Evolutionary conservation across 2,329 filamentous ascomycete species (phyloP).

Genomic region (Verticillium zaregamsianum): DNA sequence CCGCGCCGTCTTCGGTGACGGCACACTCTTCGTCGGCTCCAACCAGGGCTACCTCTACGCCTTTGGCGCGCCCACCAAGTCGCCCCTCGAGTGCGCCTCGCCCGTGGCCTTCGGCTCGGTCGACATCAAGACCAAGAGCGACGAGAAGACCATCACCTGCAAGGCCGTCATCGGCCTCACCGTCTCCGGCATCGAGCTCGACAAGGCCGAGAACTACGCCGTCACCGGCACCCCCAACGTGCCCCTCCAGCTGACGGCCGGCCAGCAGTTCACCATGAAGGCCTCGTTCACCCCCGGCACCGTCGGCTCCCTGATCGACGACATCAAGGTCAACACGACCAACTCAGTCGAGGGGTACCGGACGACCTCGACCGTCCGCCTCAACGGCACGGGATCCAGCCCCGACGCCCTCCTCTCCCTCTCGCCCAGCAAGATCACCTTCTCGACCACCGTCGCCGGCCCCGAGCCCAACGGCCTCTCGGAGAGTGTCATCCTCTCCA

Average conservation of each 20-base stretch:
- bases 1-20: slow-evolving; percentile 52
- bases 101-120: slow-evolving; percentile 40
- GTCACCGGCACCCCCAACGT: slow-evolving; percentile 27
- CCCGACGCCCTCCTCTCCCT: slow-evolving; percentile 37
- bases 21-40: slow-evolving; percentile 47
- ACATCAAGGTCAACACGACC: slow-evolving; percentile 41
- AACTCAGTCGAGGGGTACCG: slow-evolving; percentile 42
- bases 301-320: slow-evolving; percentile 43
- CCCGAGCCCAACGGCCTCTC: slow-evolving; percentile 28
- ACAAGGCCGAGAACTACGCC: slow-evolving; percentile 28
- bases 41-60: slow-evolving; percentile 46
- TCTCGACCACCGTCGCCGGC: slow-evolving; percentile 42
- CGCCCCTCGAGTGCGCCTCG: slow-evolving; percentile 42
- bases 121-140: slow-evolving; percentile 31
- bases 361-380: slow-evolving; percentile 35
- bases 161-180: slow-evolving; percentile 37
- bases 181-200: slow-evolving; percentile 31
- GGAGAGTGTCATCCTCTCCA: slow-evolving; percentile 42
- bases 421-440: slow-evolving; percentile 43
- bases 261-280: slow-evolving; percentile 35
- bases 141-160: slow-evolving; percentile 34
- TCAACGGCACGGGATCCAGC: slow-evolving; percentile 45
- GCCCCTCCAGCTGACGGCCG: slow-evolving; percentile 24
- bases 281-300: slow-evolving; percentile 38
- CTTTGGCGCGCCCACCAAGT: slow-evolving; percentile 50